A percentile compares a stretch with the other conserved stretches of the same genome.
phyloP scores from a whole-genome alignment of 495 filamentous ascomycete species.

The Ascobolus immersus region DNA sequence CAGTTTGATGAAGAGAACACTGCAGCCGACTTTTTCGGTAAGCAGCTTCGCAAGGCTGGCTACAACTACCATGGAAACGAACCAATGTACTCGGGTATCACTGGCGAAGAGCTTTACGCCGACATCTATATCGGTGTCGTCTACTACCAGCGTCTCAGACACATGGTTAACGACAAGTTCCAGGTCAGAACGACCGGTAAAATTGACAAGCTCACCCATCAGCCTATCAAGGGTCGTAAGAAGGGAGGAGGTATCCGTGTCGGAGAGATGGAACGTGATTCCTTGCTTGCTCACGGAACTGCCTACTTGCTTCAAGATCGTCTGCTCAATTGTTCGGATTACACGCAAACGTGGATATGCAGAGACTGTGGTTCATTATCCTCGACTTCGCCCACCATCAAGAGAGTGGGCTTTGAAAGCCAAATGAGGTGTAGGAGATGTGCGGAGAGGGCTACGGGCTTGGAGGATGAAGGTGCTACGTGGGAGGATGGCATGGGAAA shows the following conservation, averaged over 20 bases:
- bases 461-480: constrained; percentile 37
- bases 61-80: constrained; percentile 98
- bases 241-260: constrained; percentile 95
- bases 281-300: constrained; percentile 76
- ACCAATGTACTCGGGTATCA: constrained; percentile 91
- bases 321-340: constrained; percentile 87
- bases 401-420: constrained; percentile 31
- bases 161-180: constrained; percentile 99
- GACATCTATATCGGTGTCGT: constrained; percentile 95
- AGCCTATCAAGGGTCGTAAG: constrained; percentile 85
- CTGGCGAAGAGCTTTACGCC: constrained; percentile 71
- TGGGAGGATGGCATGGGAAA: constrained; percentile 80
- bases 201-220: constrained; percentile 65
- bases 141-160: constrained; percentile 87
- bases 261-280: constrained; percentile 96
- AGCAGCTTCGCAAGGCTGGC: constrained; percentile 76
- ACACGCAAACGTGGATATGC: constrained; percentile 68
- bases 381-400: constrained; percentile 49
- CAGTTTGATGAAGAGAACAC: constrained; percentile 78
- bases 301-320: constrained; percentile 89
- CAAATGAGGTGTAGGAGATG: constrained; percentile 61
- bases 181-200: constrained; percentile 91
- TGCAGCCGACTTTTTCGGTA: constrained; percentile 80
- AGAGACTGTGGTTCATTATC: constrained; percentile 68
- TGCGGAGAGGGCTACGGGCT: constrained; percentile 33